A percentile compares a stretch with the other conserved stretches of the same genome.
phyloP scores from a whole-genome alignment of 2,329 filamentous ascomycete genomes.

The Grosmannia penicillata region DNA sequence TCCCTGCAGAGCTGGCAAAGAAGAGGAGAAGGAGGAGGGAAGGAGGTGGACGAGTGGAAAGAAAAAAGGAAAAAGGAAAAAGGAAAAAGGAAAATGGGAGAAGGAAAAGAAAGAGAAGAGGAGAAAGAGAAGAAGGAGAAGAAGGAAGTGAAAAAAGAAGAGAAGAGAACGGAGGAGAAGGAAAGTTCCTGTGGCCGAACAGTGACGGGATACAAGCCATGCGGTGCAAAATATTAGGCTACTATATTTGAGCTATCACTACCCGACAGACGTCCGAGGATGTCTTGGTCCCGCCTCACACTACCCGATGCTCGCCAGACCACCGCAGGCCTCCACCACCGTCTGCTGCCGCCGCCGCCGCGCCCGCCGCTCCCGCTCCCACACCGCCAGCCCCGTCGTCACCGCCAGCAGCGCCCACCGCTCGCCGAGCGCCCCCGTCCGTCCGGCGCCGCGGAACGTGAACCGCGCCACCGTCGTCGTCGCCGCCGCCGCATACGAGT shows the following conservation, averaged over 20 bases:
- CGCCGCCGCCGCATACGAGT: slow-evolving; percentile 15
- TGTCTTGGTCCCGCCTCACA: too few relatives aligned
- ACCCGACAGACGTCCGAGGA: too few relatives aligned
- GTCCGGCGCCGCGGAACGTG: slow-evolving; percentile 23
- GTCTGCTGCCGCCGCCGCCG: slow-evolving; percentile 3
- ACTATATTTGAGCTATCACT: too few relatives aligned
- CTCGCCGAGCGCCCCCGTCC: slow-evolving; percentile 22
- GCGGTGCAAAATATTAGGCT: too few relatives aligned
- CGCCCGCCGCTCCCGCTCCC: slow-evolving; percentile 7
- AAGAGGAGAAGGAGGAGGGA: too few relatives aligned
- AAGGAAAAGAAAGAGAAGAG: too few relatives aligned
- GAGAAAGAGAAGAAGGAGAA: too few relatives aligned
- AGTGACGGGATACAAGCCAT: too few relatives aligned
- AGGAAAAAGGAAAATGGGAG: neutral
- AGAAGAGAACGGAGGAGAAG: too few relatives aligned
- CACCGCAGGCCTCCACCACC: slow-evolving; percentile 2
- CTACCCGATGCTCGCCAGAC: slow-evolving; percentile 2
- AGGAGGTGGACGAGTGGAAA: neutral
- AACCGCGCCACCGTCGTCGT: slow-evolving; percentile 15
- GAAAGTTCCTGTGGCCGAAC: too few relatives aligned
- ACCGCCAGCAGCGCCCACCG: slow-evolving; percentile 27
- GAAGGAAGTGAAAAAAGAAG: too few relatives aligned
- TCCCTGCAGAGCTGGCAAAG: neutral
- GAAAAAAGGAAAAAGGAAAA: neutral
- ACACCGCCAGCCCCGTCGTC: slow-evolving; percentile 19